A percentile compares a stretch with the other conserved stretches of the same genome.
phyloP scores from a whole-genome alignment of 257 asterid species.

The Plectranthus barbatus region DNA sequence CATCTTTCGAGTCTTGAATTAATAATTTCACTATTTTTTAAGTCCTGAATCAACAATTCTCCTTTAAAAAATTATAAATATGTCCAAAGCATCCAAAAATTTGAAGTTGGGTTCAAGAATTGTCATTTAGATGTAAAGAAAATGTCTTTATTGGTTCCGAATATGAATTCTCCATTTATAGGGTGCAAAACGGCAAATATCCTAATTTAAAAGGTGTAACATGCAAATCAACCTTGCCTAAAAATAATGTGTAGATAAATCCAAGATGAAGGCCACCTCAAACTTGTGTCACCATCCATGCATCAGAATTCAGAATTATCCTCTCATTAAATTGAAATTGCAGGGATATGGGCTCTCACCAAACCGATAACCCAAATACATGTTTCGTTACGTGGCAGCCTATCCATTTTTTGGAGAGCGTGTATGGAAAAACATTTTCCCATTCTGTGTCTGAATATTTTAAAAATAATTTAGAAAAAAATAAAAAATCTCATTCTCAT shows the following conservation, averaged over 20 bases:
- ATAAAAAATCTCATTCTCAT: too few species aligned
- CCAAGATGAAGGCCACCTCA: slow-evolving; percentile 15
- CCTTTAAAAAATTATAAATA: too few species aligned
- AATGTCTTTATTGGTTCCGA: not conserved
- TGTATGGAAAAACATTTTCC: too few species aligned
- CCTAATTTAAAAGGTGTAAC: not conserved
- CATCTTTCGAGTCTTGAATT: too few species aligned
- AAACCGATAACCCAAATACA: slow-evolving; percentile 1
- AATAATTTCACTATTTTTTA: too few species aligned
- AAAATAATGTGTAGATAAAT: not conserved
- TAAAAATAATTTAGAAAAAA: too few species aligned
- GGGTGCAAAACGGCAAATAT: not conserved
- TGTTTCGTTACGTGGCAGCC: slow-evolving; percentile 1
- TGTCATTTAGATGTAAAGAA: too few species aligned
- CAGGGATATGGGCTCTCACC: slow-evolving; percentile 6
- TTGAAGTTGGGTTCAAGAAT: too few species aligned
- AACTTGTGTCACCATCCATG: slow-evolving; percentile 3
- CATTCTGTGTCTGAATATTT: too few species aligned
- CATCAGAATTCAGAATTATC: not conserved
- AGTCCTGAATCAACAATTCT: too few species aligned
- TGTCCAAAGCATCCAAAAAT: too few species aligned
- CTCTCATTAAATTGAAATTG: not conserved
- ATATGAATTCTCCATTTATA: not conserved
- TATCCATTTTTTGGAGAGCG: not conserved
- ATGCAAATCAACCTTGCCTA: not conserved